Conservation (phyloP, 2,329 filamentous ascomycete genomes). For the Ophiosphaerella narmari region DNA sequence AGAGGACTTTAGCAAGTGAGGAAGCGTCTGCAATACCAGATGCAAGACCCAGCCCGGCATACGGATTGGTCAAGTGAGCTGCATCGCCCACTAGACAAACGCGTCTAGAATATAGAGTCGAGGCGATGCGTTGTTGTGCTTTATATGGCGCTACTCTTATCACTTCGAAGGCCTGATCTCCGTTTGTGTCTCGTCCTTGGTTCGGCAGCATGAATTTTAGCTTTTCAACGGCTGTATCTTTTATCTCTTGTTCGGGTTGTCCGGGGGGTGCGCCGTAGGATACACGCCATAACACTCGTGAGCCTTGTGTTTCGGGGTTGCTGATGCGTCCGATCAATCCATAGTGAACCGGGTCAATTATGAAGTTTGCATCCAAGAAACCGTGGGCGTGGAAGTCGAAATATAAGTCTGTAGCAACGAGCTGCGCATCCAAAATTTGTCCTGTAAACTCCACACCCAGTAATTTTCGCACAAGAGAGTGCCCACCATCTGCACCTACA, state of each 20-base stretch:
- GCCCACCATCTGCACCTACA: conserved; percentile 38
- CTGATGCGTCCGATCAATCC: conserved; percentile 44
- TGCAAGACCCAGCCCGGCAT: conserved; percentile 43
- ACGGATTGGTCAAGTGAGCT: conserved; percentile 48
- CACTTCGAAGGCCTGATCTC: conserved; percentile 32
- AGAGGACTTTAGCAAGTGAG: conserved; percentile 34
- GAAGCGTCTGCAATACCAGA: conserved; percentile 43
- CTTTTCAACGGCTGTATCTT: conserved; percentile 30
- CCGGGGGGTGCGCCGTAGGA: conserved; percentile 46
- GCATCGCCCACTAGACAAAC: conserved; percentile 48
- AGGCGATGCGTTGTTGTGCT: conserved; percentile 47
- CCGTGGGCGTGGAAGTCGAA: conserved; percentile 45
- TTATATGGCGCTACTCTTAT: conserved; percentile 47
- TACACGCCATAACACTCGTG: conserved; percentile 46
- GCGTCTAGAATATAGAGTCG: conserved; percentile 28
- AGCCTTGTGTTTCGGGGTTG: conserved; percentile 12
- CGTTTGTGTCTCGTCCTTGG: conserved; percentile 18
- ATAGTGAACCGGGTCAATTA: conserved; percentile 46
- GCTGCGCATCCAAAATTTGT: conserved; percentile 42
- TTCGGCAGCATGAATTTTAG: conserved; percentile 38
- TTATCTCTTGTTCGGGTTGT: conserved; percentile 37
- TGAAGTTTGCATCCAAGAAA: conserved; percentile 50
- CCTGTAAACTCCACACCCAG: conserved; percentile 32
- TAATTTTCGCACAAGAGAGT: conserved; percentile 25
- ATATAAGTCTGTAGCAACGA: conserved; percentile 46